Base-by-base conservation (phyloP, 1,284 basidiomycete species). In the Leccinum proliferum region DNA sequence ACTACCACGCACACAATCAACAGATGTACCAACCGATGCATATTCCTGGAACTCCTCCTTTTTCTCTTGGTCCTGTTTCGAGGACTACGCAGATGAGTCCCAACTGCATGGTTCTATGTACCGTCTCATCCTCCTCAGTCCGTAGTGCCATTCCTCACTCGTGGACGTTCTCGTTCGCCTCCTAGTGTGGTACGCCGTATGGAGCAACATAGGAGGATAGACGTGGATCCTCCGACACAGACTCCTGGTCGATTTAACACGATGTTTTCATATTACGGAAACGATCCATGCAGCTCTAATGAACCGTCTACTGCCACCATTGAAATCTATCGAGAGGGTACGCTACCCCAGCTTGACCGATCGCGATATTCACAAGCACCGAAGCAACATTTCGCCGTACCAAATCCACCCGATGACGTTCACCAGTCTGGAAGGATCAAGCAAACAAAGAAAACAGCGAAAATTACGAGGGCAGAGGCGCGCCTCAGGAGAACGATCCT, bases 401-500 rank as follows among this genome's bases (percentile, higher is more conserved):
- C 63, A 1, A 55, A 41, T 55, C 56, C 35, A 9, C 60, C 63
- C 9, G 65, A 75, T 59, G 72, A 72, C 29, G 39, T 14, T 57
- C 52, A 69, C 35, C 59, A 60, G 5, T 56, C 60, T 58, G 66
- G 60, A 64, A 60, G 64, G 62, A 61, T 37, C 79, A 69, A 57
- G 70, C 67, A 41, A 72, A 80, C 67, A 89, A 89, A 73, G 87
- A 89, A 73, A 89, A 89, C 63, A 71, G 67, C 34, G 62, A 69
- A 2, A 50, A 55, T 8, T 39, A 61, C 46, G 62, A 21, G 18
- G 18, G 59, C 60, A 64, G 55, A 39, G 65, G 64, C 14, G 25
- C 21, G 14, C 62, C 62, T 55, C 57, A 62, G 9, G 75, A 74
- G 57, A 73, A 69, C 55, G 66, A 66, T 57, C 60, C 63, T 15